These are phyloP conservation scores for Avena sativa DNA, from an alignment of 176 grass and related monocot species.

Conservation along the genomic window DNA sequence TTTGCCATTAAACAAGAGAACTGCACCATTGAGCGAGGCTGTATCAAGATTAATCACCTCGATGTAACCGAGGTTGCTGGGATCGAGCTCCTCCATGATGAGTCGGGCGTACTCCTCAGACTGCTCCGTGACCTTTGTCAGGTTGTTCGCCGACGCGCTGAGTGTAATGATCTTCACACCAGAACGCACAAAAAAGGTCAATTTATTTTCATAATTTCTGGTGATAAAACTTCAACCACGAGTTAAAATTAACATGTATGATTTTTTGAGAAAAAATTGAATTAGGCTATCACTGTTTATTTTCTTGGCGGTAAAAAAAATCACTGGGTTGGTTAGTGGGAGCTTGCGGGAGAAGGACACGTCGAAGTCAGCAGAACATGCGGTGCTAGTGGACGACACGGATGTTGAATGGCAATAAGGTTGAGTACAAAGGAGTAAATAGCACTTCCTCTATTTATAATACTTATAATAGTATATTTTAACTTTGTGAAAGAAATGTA, in stretches of 20 bases:
- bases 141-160: conserved; percentile 85
- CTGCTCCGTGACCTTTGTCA: conserved; percentile 75
- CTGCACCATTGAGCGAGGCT: too few species aligned
- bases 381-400: not conserved
- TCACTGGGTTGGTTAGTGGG: not conserved
- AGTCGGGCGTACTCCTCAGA: conserved; percentile 83
- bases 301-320: conserved; percentile 26
- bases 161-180: conserved; percentile 69
- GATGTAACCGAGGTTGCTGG: conserved; percentile 80
- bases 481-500: too few species aligned
- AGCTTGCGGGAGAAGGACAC: conserved; percentile 12
- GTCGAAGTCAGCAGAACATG: conserved; percentile 25
- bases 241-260: not conserved
- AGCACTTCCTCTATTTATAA: too few species aligned
- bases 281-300: not conserved
- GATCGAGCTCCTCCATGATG: conserved; percentile 99
- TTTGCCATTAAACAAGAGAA: too few species aligned
- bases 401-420: conserved; percentile 10
- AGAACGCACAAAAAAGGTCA: not conserved
- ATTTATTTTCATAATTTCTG: not conserved
- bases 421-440: too few species aligned
- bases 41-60: conserved; percentile 47
- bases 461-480: too few species aligned
- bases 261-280: not conserved
- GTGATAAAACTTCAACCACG: too few species aligned